These are phyloP conservation scores for Thelephora terrestris DNA, from an alignment of 1,284 basidiomycete species.

Conservation along the genomic window DNA sequence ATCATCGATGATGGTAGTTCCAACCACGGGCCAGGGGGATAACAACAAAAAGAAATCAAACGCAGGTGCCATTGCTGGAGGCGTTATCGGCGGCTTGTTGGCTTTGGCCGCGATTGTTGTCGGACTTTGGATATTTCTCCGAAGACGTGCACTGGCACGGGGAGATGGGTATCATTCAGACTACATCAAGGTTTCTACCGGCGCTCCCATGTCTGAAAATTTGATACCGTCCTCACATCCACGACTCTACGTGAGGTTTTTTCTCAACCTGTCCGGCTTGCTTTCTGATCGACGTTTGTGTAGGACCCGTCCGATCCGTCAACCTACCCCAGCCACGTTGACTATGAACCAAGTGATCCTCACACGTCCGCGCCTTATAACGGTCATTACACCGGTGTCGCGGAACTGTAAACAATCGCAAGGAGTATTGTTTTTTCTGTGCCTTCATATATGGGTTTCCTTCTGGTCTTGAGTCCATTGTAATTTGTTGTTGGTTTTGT, in stretches of 20 bases:
- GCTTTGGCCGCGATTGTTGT: not conserved
- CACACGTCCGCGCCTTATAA: too few species aligned
- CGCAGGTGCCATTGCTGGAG: not conserved
- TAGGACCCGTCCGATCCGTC: slow-evolving; percentile 5
- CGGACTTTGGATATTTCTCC: not conserved
- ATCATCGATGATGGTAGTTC: too few species aligned
- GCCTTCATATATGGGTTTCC: too few species aligned
- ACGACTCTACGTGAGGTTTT: not conserved
- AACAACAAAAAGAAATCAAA: not conserved
- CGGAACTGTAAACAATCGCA: too few species aligned
- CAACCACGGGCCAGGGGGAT: not conserved
- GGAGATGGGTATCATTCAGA: not conserved
- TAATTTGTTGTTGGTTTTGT: too few species aligned
- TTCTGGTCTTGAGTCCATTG: too few species aligned
- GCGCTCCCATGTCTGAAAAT: not conserved
- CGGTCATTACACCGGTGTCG: too few species aligned
- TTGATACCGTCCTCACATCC: not conserved
- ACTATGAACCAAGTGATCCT: too few species aligned
- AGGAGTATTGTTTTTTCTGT: too few species aligned
- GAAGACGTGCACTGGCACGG: not conserved
- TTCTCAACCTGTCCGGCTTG: too few species aligned
- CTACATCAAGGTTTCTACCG: not conserved
- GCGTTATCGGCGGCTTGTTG: not conserved
- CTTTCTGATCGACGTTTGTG: not conserved
- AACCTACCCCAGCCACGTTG: not conserved